Base-by-base conservation (phyloP, 805 yeast genomes). In the Diddensiella santjacobensis region DNA sequence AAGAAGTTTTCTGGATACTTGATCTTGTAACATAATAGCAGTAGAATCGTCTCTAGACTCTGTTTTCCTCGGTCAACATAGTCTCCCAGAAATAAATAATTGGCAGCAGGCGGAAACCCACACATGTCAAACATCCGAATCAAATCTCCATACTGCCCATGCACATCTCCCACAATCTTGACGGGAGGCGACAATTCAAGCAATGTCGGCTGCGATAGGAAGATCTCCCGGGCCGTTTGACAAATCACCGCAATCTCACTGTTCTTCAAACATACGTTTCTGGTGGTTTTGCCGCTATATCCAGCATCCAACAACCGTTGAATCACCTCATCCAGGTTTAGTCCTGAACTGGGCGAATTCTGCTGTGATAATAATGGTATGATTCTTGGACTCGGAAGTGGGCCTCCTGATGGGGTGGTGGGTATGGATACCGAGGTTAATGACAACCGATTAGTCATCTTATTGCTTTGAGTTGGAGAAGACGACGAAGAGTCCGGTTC, bases 41-140 rank as follows among this genome's bases (percentile, higher is more conserved):
- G 72, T 52, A 91, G 70, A 19, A 93, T 89, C 0, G 99, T 93
- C 66, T 93, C 99, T 49, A 93, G 71, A 2, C 95, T 84, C 69
- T 93, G 99, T 67, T 93, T 93, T 49, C 99, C 99, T 57, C 99
- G 78, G 70, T 93, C 99, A 42, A 93, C 99, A 66, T 93, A 93
- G 69, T 93, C 99, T 23, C 99, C 99, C 41, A 93, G 69, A 60
- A 93, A 91, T 56, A 93, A 71, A 68, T 89, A 93, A 67, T 93
- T 93, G 11, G 96, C 80, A 53, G 84, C 78, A 1, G 98, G 98
- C 3, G 99, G 99, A 68, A 91, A 87, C 19, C 99, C 99, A 71
- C 98, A 90, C 71, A 89, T 84, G 48, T 95, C 88, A 68, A 93
- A 88, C 51, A 93, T 77, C 56, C 99, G 79, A 55, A 93, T 80